phyloP scores from a whole-genome alignment of 179 eudicot species.

The Actinidia chinensis region DNA sequence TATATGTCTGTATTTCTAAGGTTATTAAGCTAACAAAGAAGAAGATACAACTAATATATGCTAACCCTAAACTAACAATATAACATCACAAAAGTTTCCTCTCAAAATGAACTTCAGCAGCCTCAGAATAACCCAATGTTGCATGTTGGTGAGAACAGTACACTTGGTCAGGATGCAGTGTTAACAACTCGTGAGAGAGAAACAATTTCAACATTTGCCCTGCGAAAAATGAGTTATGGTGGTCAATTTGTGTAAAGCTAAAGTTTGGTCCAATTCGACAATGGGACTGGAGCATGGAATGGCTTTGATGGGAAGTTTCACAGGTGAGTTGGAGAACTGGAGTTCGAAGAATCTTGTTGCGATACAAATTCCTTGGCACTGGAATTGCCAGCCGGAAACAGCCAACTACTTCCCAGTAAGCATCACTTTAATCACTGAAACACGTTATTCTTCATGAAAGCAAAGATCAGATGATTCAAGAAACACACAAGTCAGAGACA shows the following conservation, averaged over 20 bases:
- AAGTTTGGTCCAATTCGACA: conserved; percentile 39
- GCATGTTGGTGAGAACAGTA: conserved; percentile 33
- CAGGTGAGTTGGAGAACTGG: conserved; percentile 26
- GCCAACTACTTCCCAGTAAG: conserved; percentile 37
- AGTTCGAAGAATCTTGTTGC: conserved; percentile 32
- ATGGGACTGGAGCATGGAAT: conserved; percentile 27
- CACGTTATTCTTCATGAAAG: conserved; percentile 44
- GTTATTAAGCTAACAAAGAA: no score
- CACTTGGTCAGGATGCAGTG: conserved; percentile 29
- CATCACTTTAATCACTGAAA: conserved; percentile 50
- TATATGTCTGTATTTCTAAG: no score
- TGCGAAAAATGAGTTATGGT: conserved; percentile 23
- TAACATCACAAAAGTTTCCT: no score
- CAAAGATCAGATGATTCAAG: conserved; percentile 41
- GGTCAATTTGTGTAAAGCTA: conserved; percentile 34
- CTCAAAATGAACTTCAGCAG: conserved; percentile 28
- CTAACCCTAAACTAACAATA: no score
- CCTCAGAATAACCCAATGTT: conserved; percentile 36
- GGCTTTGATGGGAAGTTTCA: conserved; percentile 26
- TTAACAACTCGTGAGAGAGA: conserved; percentile 26
- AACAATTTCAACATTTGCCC: conserved; percentile 24
- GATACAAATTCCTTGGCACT: conserved; percentile 30
- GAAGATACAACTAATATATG: no score
- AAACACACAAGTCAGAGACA: conserved; percentile 44
- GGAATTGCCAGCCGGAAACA: conserved; percentile 28